Evolutionary conservation across 345 rosid genomes (phyloP), one percentile per base, ranked within the genome.

Genomic region (Reutealis trisperma): DNA sequence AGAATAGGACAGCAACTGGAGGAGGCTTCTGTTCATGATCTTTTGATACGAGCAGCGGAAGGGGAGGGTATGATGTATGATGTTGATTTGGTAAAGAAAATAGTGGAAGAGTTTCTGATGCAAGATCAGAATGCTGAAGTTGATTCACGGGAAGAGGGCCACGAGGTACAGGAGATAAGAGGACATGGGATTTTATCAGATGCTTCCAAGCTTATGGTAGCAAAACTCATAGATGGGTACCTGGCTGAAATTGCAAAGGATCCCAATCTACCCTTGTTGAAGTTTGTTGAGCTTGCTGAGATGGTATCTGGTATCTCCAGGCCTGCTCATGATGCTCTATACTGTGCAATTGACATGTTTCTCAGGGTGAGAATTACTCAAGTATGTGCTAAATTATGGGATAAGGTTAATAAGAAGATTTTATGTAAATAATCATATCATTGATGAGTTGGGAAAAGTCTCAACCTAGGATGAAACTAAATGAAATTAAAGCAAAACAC

Each of bases 131-230:
- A 78, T 79, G 74, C 77, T 34, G 91, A 85, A 78, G 70, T 84
- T 14, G 91, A 89, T 58, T 73, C 83, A 63, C 71, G 76, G 27
- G 85, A 85, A 51, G 89, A 66, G 13, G 80, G 25, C 13, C 72
- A 79, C 0, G 85, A 87, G 83, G 81, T 85, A 72, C 69, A 65
- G 55, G 94, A 85, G 80, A 75, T 78, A 12, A 78, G 74, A 74
- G 85, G 78, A 52, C 85, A 86, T 0, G 93, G 95, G 79, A 89
- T 94, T 63, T 76, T 94, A 61, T 89, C 98, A 1, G 93, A 89
- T 79, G 95, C 97, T 74, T 88, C 95, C 22, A 94, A 92, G 87
- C 89, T 92, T 34, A 92, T 92, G 91, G 97, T 92, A 74, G 98
- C 82, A 19, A 92, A 92, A 85, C 78, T 89, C 27, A 85, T 92